These are phyloP conservation scores for Pseudonitzschia delicatissima DNA, from an alignment of 108 stramenopile species.

Conservation along the genomic window DNA sequence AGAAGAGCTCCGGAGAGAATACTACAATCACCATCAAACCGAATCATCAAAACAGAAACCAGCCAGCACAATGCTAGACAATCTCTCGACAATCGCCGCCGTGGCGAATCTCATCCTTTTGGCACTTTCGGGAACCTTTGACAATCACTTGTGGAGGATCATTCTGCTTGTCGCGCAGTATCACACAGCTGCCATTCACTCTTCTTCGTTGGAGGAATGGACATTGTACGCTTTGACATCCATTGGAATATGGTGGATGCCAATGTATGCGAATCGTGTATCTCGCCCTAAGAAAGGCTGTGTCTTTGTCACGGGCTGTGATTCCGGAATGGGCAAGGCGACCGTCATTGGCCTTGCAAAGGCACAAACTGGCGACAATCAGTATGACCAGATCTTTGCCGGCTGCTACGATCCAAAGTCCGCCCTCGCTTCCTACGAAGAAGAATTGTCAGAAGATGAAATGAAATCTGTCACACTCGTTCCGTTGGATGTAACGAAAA, in stretches of 20 bases:
- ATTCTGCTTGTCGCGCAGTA: slow-evolving; percentile 15
- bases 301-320: slow-evolving; percentile 34
- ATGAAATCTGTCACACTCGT: slow-evolving; percentile 18
- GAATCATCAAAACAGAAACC: too few relatives aligned
- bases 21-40: too few relatives aligned
- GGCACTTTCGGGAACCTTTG: slow-evolving; percentile 23
- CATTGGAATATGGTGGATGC: slow-evolving; percentile 20
- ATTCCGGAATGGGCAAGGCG: slow-evolving; percentile 38
- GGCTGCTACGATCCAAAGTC: slow-evolving; percentile 21
- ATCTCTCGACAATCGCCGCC: not conserved
- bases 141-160: slow-evolving; percentile 38
- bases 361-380: slow-evolving; percentile 1
- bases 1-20: too few relatives aligned
- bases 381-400: slow-evolving; percentile 32
- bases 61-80: too few relatives aligned
- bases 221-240: not conserved
- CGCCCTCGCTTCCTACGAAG: slow-evolving; percentile 18
- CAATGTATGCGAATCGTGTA: slow-evolving; percentile 16
- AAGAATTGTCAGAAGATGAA: slow-evolving; percentile 16
- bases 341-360: slow-evolving; percentile 31
- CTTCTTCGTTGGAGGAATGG: not conserved
- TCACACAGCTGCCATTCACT: not conserved
- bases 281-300: slow-evolving; percentile 20
- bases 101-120: not conserved
- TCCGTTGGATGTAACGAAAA: slow-evolving; percentile 30